Percentiles rank a stretch among this genome's conserved stretches.
Conservation (phyloP, 805 yeast species). For the Candida boidinii region DNA sequence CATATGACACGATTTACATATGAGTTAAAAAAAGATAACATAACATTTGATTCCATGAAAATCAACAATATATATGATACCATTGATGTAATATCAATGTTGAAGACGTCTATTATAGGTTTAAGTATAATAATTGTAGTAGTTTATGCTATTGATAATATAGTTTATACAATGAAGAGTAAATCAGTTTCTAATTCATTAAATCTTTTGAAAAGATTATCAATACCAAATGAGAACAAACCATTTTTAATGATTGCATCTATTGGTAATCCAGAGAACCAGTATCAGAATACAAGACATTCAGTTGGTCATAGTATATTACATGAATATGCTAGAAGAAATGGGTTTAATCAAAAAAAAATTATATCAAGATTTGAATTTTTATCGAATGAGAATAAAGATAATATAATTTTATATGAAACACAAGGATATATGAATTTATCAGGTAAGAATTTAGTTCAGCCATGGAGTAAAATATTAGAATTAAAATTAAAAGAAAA, state of each 20-base stretch:
- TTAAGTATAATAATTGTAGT: too few relatives aligned
- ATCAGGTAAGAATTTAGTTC: conserved; percentile 50
- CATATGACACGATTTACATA: too few relatives aligned
- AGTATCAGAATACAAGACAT: conserved; percentile 59
- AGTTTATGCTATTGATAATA: too few relatives aligned
- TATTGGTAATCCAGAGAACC: conserved; percentile 71
- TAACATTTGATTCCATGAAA: too few relatives aligned
- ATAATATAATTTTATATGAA: conserved; percentile 37
- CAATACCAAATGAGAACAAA: conserved; percentile 10
- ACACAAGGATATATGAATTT: conserved; percentile 60
- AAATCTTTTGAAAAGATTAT: too few relatives aligned
- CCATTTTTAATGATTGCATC: conserved; percentile 34
- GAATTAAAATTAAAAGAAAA: conserved; percentile 13
- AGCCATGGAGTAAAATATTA: conserved; percentile 35
- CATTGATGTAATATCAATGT: too few relatives aligned
- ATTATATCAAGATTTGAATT: conserved; percentile 16
- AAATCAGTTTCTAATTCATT: too few relatives aligned
- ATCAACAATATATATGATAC: too few relatives aligned
- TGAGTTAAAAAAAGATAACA: too few relatives aligned
- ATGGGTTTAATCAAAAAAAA: conserved; percentile 11
- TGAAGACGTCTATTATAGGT: too few relatives aligned
- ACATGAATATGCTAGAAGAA: conserved; percentile 18
- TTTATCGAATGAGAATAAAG: conserved; percentile 9
- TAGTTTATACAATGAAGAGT: too few relatives aligned
- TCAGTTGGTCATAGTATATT: conserved; percentile 64